A percentile compares a stretch with the other conserved stretches of the same genome.
Conservation (phyloP, 2,329 filamentous ascomycete species). For the Ceratocystis lukuohia region DNA sequence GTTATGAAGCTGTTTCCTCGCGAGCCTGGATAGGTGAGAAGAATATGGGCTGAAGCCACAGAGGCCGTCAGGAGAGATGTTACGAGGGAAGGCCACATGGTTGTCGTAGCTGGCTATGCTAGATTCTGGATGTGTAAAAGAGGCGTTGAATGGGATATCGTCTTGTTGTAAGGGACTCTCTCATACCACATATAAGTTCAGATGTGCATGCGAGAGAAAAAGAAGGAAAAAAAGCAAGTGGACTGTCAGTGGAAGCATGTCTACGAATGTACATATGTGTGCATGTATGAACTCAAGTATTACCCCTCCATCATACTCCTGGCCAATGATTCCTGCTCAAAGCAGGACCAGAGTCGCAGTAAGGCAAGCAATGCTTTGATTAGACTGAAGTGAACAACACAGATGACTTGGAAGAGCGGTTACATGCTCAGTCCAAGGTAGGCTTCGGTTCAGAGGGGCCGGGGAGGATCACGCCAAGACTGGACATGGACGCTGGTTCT, state of each 20-base stretch:
- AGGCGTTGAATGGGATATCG: not conserved
- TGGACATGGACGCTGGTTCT: not conserved
- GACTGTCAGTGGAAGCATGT: not conserved
- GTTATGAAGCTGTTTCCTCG: constrained; percentile 52
- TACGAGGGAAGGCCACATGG: not conserved
- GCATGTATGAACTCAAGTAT: not conserved
- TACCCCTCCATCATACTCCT: not conserved
- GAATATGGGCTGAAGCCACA: constrained; percentile 32
- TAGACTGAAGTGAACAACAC: not conserved
- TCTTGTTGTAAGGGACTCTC: not conserved
- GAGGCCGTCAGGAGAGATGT: constrained; percentile 17
- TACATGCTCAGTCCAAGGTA: not conserved
- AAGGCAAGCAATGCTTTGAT: not conserved
- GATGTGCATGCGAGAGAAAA: not conserved
- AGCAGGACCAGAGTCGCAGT: not conserved
- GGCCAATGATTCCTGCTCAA: not conserved
- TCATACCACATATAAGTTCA: not conserved
- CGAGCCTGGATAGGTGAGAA: constrained; percentile 53
- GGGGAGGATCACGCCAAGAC: constrained; percentile 6
- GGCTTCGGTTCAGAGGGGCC: not conserved
- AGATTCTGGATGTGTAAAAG: not conserved
- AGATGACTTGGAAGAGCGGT: not conserved
- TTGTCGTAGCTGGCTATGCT: not conserved
- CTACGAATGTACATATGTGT: not conserved
- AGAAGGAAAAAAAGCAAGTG: not conserved